Conservation (phyloP, 306 rosid genomes). For the Amphicarpaea edgeworthii region DNA sequence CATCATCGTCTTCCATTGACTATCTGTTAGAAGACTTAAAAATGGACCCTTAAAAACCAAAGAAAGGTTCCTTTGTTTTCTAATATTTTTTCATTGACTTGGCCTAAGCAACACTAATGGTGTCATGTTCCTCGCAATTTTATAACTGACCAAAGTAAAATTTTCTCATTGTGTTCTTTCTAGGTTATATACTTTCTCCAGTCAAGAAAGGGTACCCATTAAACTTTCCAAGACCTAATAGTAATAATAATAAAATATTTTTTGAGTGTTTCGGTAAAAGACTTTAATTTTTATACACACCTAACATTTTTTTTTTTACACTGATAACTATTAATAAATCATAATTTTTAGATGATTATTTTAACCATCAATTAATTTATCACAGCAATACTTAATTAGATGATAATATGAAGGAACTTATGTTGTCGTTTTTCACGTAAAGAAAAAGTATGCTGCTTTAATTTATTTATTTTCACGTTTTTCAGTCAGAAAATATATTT, state of each 20-base stretch:
- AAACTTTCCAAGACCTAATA: not conserved
- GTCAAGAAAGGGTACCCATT: not conserved
- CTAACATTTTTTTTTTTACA: too few relatives aligned
- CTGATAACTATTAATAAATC: too few relatives aligned
- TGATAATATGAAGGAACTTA: too few relatives aligned
- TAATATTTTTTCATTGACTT: conserved; percentile 33
- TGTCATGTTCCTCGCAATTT: not conserved
- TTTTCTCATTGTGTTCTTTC: not conserved
- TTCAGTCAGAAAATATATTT: not conserved
- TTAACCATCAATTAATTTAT: not conserved
- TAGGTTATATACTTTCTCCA: not conserved
- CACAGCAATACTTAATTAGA: too few relatives aligned
- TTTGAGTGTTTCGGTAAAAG: not conserved
- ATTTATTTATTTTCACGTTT: not conserved
- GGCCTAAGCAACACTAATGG: not conserved
- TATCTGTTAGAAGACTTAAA: conserved; percentile 10
- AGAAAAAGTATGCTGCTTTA: not conserved
- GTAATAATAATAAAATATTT: too few relatives aligned
- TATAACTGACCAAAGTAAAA: not conserved
- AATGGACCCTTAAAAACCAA: not conserved
- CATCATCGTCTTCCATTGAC: conserved; percentile 33
- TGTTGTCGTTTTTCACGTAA: too few relatives aligned
- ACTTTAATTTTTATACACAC: too few relatives aligned
- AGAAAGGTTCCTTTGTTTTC: not conserved
- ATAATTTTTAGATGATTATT: not conserved